A percentile compares a stretch with the other conserved stretches of the same genome.
These are phyloP conservation scores for Pelargonium fulgidum DNA, from an alignment of 441 rosid species.

Conservation along the genomic window DNA sequence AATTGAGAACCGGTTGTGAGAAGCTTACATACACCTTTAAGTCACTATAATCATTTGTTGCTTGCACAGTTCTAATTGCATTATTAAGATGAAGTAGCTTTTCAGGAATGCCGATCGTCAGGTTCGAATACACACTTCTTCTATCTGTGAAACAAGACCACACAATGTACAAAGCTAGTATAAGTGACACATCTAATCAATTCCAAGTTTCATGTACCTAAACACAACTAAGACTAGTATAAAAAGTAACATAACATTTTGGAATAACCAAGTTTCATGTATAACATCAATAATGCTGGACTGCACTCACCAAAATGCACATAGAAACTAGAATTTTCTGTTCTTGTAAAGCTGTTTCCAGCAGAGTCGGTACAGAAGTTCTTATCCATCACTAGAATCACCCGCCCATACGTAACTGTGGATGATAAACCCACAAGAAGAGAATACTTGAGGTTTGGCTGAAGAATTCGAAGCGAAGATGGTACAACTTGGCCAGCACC, in stretches of 20 bases:
- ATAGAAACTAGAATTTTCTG: constrained; percentile 53
- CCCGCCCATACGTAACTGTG: constrained; percentile 46
- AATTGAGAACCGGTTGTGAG: constrained; percentile 66
- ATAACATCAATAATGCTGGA: constrained; percentile 10
- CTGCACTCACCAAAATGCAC: constrained; percentile 68
- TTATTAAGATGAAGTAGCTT: constrained; percentile 52
- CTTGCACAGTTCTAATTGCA: constrained; percentile 67
- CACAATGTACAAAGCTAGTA: constrained; percentile 13
- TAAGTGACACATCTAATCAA: no score
- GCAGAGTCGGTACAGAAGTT: constrained; percentile 65
- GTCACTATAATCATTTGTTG: constrained; percentile 57
- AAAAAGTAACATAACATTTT: background rate
- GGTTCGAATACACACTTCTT: constrained; percentile 55
- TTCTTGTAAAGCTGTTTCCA: constrained; percentile 63
- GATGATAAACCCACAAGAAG: constrained; percentile 61
- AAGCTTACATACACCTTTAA: constrained; percentile 71
- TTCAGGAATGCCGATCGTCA: constrained; percentile 71
- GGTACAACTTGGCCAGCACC: constrained; percentile 86
- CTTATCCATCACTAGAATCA: constrained; percentile 65
- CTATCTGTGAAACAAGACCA: constrained; percentile 47
- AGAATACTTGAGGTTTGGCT: constrained; percentile 52
- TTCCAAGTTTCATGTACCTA: no score
- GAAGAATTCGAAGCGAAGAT: constrained; percentile 48
- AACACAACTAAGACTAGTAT: no score
- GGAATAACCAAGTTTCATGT: constrained; percentile 8